Evolutionary conservation across 257 asterid genomes (phyloP).

Genomic region (Fraxinus excelsior): DNA sequence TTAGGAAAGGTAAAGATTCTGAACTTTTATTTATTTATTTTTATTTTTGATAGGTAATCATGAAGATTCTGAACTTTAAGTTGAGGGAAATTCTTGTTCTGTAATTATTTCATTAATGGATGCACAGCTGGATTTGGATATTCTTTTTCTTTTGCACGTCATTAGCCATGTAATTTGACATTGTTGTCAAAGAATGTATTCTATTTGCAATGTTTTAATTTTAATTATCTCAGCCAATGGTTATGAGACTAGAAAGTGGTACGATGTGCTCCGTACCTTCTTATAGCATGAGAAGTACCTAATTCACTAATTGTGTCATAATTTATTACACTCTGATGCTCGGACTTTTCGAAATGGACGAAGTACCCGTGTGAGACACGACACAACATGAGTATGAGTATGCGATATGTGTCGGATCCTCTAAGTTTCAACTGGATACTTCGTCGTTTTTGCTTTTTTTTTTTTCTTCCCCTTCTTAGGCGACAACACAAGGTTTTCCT

Average conservation of each 20-base stretch:
- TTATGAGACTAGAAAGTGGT: not conserved
- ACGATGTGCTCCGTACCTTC: not conserved
- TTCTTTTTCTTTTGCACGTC: not conserved
- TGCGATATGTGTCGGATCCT: no score
- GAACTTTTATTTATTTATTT: no score
- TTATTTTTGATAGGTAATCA: no score
- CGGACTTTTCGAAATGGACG: no score
- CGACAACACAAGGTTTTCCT: no score
- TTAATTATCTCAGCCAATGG: not conserved
- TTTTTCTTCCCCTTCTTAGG: no score
- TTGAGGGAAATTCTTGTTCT: not conserved
- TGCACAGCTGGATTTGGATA: not conserved
- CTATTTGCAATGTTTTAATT: not conserved
- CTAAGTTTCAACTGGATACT: no score
- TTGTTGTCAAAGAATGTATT: not conserved
- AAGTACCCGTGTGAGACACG: no score
- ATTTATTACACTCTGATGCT: no score
- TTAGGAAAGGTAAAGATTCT: conserved; percentile 91
- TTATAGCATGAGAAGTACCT: not conserved
- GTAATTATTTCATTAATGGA: not conserved
- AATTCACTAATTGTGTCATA: not conserved
- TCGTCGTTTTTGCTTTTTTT: no score
- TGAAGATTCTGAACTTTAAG: conserved; percentile 1
- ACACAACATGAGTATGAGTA: no score
- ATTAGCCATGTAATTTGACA: not conserved